phyloP scores from a whole-genome alignment of 345 rosid species.

The Pugionium dolabratum region DNA sequence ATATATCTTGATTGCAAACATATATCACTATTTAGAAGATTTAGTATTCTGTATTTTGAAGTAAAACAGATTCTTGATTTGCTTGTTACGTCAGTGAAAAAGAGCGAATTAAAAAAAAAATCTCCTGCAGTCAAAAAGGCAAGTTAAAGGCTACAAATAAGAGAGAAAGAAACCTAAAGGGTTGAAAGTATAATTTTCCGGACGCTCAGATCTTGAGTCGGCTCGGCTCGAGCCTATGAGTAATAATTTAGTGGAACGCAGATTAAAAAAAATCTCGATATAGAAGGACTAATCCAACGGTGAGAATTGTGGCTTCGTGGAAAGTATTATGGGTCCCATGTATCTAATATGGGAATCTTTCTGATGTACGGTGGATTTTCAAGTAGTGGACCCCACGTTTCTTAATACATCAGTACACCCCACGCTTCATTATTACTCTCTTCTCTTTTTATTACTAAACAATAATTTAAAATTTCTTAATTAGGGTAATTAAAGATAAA shows the following conservation, averaged over 20 bases:
- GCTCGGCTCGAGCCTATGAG: slow-evolving; percentile 30
- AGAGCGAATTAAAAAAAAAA: slow-evolving; percentile 1
- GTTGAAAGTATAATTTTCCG: neutral
- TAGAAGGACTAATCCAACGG: slow-evolving; percentile 42
- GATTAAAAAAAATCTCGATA: neutral
- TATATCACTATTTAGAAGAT: too few relatives aligned
- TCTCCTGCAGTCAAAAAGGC: slow-evolving; percentile 32
- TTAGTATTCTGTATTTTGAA: too few relatives aligned
- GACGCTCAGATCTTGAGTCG: slow-evolving; percentile 18
- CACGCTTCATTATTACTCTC: slow-evolving; percentile 40
- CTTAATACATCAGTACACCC: slow-evolving; percentile 22
- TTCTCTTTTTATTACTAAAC: neutral
- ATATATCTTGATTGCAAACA: too few relatives aligned
- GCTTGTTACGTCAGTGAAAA: slow-evolving; percentile 35
- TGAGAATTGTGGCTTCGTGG: slow-evolving; percentile 38
- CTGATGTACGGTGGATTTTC: slow-evolving; percentile 36
- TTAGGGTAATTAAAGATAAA: slow-evolving; percentile 1
- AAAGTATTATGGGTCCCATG: slow-evolving; percentile 26
- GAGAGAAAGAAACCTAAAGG: slow-evolving; percentile 17
- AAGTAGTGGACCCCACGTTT: slow-evolving; percentile 27
- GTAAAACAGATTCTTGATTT: slow-evolving; percentile 33
- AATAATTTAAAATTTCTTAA: neutral
- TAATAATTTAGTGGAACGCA: slow-evolving; percentile 4
- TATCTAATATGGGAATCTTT: slow-evolving; percentile 47
- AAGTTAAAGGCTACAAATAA: slow-evolving; percentile 21